These are phyloP conservation scores for Clonostachys chloroleuca DNA, from an alignment of 2,329 filamentous ascomycete genomes.

Conservation along the genomic window DNA sequence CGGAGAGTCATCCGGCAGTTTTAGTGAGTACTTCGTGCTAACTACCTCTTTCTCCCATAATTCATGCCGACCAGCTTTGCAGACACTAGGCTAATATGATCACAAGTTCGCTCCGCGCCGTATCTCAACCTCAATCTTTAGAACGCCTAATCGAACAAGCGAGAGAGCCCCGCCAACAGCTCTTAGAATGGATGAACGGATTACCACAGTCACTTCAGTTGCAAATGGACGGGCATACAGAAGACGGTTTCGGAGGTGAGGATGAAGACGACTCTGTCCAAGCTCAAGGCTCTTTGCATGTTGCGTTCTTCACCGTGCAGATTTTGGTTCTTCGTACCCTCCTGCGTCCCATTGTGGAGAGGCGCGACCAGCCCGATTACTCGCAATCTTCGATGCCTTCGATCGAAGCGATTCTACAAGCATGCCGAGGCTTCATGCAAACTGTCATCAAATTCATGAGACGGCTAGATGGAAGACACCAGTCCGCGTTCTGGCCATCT, in stretches of 20 bases:
- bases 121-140: slow-evolving; percentile 5
- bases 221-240: background rate
- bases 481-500: slow-evolving; percentile 11
- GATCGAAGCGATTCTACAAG: slow-evolving; percentile 5
- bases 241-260: background rate
- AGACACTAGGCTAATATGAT: background rate
- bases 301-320: slow-evolving; percentile 8
- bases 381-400: background rate
- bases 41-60: background rate
- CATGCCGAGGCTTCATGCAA: slow-evolving; percentile 8
- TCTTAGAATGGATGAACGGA: slow-evolving; percentile 5
- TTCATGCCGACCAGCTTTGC: too few species aligned
- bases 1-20: slow-evolving; percentile 6
- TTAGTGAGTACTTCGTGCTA: slow-evolving; percentile 3
- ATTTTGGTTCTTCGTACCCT: slow-evolving; percentile 6
- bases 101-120: slow-evolving; percentile 6
- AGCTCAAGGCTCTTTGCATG: slow-evolving; percentile 5
- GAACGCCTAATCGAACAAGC: slow-evolving; percentile 3
- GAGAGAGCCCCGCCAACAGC: slow-evolving; percentile 2
- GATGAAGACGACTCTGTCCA: slow-evolving; percentile 2
- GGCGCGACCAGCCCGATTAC: background rate
- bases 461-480: slow-evolving; percentile 6
- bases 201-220: slow-evolving; percentile 4
- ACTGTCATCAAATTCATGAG: slow-evolving; percentile 7
- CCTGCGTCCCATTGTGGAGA: slow-evolving; percentile 6